Evolutionary conservation across 2,329 filamentous ascomycete species (phyloP).

Genomic region (Ophiostoma australiae): DNA sequence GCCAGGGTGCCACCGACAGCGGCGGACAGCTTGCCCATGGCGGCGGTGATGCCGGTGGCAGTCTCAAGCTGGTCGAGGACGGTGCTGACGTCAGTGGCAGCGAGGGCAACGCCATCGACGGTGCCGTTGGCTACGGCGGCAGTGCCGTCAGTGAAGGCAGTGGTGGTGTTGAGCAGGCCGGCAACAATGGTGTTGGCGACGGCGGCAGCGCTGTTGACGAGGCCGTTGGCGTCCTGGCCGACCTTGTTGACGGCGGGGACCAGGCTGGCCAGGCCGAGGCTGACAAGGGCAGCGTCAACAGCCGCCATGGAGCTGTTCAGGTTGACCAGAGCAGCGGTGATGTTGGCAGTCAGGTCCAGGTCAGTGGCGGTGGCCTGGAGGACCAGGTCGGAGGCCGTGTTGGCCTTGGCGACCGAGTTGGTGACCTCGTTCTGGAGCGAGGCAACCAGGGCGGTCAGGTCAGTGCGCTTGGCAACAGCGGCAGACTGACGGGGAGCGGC

Average conservation of each 20-base stretch:
- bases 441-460: not conserved
- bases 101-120: not conserved
- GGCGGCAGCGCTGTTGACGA: not conserved
- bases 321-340: constrained; percentile 12
- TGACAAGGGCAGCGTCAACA: constrained; percentile 8
- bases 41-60: not conserved
- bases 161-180: not conserved
- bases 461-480: constrained; percentile 13
- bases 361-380: not conserved
- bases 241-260: not conserved
- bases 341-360: not conserved
- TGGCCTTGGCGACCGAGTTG: not conserved
- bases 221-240: not conserved
- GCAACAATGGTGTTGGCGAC: constrained; percentile 10
- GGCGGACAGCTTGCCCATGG: not conserved
- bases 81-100: not conserved
- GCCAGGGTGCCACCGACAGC: constrained; percentile 8
- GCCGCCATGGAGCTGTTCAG: constrained; percentile 4
- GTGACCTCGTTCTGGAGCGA: not conserved
- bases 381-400: not conserved
- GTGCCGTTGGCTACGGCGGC: not conserved
- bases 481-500: constrained; percentile 20
- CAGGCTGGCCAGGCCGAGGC: constrained; percentile 2
- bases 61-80: not conserved
- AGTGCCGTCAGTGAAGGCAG: not conserved